Base-by-base conservation (phyloP, 2,329 filamentous ascomycete species). In the Venturia nashicola region DNA sequence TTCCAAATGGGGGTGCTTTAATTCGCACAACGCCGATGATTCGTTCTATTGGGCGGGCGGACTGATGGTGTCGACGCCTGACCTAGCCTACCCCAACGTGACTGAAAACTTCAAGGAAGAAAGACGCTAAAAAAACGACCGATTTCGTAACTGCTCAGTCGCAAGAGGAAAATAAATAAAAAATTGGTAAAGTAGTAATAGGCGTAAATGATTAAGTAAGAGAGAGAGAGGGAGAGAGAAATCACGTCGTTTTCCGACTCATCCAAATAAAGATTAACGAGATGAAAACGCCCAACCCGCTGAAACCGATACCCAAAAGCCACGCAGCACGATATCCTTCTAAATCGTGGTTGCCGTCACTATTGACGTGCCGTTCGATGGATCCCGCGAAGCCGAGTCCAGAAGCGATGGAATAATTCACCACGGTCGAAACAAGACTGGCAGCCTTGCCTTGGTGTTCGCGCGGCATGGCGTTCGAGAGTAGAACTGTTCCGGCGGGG, bases 361-460 rank as follows among this genome's bases (percentile, higher is more conserved):
- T 20, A 9, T 62, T 62, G 34, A 65, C 39, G n/a, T 34, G 32
- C 16, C 43, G 34, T 39, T 65, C 46, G 5, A 65, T 39, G 1
- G 48, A 32, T 4, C 85, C 86, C 0, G 86, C 86, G 57, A 90
- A 80, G 0, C 86, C 87, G 0, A 90, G 76, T 0, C 83, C 85
- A 2, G 89, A 72, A 1, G 83, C 84, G 42, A 89, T 88, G 65
- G 81, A 82, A 70, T 89, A 90, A 71, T 90, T 88, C 66, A 89
- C 82, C 12, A 86, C 77, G 0, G 85, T 88, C 65, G 81, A 84
- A 40, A 88, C 82, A 6, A 89, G 71, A 20, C 79, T 83, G 0
- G 79, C 80, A 2, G 79, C 79, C 18, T 82, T 75, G 5, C 80
- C 81, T 67, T 83, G 80, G 61, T 80, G 76, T 61, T 79, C 72